A percentile compares a stretch with the other conserved stretches of the same genome.
These are phyloP conservation scores for Alternaria sp. DNA, from an alignment of 2,329 filamentous ascomycete genomes.

Conservation along the genomic window DNA sequence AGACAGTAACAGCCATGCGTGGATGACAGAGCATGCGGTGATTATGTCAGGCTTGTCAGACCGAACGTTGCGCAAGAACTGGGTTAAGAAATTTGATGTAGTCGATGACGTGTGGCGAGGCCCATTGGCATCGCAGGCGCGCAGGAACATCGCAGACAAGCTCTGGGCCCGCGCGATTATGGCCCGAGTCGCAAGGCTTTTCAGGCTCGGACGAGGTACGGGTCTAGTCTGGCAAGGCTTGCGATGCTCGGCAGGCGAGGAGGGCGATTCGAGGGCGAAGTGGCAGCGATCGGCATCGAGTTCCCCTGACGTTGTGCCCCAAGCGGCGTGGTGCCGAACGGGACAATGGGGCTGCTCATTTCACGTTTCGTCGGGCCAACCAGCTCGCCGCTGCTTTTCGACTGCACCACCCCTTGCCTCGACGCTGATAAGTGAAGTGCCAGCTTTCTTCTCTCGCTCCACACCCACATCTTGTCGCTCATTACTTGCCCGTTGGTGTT, in stretches of 20 bases:
- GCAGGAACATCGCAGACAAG: slow-evolving; percentile 6
- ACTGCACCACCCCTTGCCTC: slow-evolving; percentile 5
- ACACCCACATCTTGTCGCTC: slow-evolving; percentile 9
- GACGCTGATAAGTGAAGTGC: slow-evolving; percentile 8
- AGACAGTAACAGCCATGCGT: neutral
- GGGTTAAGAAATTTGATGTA: neutral
- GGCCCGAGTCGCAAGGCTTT: slow-evolving; percentile 1
- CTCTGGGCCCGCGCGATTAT: neutral
- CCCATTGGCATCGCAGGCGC: slow-evolving; percentile 6
- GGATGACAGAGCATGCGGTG: neutral
- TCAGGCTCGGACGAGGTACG: slow-evolving; percentile 14
- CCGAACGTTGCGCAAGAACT: neutral
- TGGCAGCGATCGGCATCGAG: slow-evolving; percentile 10
- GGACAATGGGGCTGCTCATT: slow-evolving; percentile 30
- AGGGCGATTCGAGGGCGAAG: neutral
- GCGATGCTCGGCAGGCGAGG: neutral
- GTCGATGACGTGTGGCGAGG: slow-evolving; percentile 10
- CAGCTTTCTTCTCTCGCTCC: slow-evolving; percentile 11
- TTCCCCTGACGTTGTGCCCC: slow-evolving; percentile 19
- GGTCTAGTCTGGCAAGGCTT: slow-evolving; percentile 15
- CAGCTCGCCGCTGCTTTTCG: slow-evolving; percentile 16
- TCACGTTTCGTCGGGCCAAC: slow-evolving; percentile 34
- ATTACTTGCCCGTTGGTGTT: slow-evolving; percentile 1
- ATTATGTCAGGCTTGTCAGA: slow-evolving; percentile 3
- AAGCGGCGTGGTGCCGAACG: slow-evolving; percentile 15